These are phyloP conservation scores for Nicotiana sylvestris DNA, from an alignment of 257 asterid species.

Conservation along the genomic window DNA sequence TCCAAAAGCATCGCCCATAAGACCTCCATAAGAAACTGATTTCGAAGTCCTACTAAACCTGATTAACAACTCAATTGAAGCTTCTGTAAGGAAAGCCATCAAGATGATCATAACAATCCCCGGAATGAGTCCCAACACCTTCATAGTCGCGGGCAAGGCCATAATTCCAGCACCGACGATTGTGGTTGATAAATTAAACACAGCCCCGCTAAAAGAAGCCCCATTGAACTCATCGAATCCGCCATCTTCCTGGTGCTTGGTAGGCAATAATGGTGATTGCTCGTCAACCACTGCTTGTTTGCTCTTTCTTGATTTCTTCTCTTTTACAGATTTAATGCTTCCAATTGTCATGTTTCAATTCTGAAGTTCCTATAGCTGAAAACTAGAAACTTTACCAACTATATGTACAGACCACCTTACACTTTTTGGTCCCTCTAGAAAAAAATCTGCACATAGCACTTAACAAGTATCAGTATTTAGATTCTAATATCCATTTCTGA, in stretches of 20 bases:
- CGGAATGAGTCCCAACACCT: constrained; percentile 64
- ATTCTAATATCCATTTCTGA: neutral
- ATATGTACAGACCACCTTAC: neutral
- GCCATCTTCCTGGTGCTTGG: constrained; percentile 46
- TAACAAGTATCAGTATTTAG: constrained; percentile 6
- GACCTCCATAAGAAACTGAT: constrained; percentile 68
- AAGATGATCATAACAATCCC: constrained; percentile 58
- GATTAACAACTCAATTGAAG: constrained; percentile 67
- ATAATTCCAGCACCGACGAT: constrained; percentile 87
- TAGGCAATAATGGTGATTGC: constrained; percentile 64
- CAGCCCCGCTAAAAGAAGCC: constrained; percentile 85
- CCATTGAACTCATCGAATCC: constrained; percentile 72
- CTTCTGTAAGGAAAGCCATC: constrained; percentile 79
- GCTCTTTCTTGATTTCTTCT: constrained; percentile 44
- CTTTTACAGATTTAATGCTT: constrained; percentile 28
- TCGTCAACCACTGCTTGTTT: constrained; percentile 45
- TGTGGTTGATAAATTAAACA: constrained; percentile 77
- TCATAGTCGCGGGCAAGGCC: constrained; percentile 88
- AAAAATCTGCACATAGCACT: constrained; percentile 29
- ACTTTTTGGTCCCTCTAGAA: constrained; percentile 13
- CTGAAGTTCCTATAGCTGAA: neutral
- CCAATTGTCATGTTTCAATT: constrained; percentile 45
- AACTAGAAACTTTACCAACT: constrained; percentile 7
- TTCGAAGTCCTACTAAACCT: constrained; percentile 66
- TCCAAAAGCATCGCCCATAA: constrained; percentile 79